Evolutionary conservation across 2,329 filamentous ascomycete species (phyloP).

Genomic region (Apiospora koreana): DNA sequence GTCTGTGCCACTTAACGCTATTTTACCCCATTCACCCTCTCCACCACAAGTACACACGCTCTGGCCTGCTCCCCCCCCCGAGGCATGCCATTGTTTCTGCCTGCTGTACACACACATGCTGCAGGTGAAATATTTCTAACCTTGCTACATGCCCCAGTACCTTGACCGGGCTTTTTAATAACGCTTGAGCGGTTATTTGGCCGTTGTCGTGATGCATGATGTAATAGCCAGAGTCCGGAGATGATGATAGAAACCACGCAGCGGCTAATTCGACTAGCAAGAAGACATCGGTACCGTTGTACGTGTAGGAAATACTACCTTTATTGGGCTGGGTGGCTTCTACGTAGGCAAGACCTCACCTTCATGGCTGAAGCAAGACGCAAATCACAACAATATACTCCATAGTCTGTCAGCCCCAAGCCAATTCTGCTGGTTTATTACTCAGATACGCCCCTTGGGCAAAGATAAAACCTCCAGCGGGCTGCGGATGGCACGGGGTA

Average conservation of each 20-base stretch:
- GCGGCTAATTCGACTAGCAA: neutral
- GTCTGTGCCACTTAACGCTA: conserved; percentile 3
- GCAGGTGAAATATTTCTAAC: neutral
- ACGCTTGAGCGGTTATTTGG: neutral
- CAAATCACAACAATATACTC: no score
- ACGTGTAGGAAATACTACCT: neutral
- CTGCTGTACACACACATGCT: neutral
- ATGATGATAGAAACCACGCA: neutral
- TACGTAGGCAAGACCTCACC: neutral
- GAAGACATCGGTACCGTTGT: neutral
- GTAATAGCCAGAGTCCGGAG: neutral
- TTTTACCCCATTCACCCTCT: conserved; percentile 2
- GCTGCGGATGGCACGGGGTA: neutral
- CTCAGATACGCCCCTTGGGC: neutral
- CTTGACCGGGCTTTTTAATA: neutral
- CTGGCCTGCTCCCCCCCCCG: neutral
- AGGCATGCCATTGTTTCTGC: neutral
- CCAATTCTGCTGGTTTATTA: neutral
- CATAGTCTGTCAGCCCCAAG: neutral
- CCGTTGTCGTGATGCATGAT: neutral
- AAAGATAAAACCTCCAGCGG: neutral
- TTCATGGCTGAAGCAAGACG: neutral
- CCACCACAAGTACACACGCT: neutral
- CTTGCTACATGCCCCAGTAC: neutral
- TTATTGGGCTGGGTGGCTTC: neutral